Evolutionary conservation across 1,284 basidiomycete genomes (phyloP), one percentile per base, ranked within the genome.

Genomic region (Kwoniella shivajii): DNA sequence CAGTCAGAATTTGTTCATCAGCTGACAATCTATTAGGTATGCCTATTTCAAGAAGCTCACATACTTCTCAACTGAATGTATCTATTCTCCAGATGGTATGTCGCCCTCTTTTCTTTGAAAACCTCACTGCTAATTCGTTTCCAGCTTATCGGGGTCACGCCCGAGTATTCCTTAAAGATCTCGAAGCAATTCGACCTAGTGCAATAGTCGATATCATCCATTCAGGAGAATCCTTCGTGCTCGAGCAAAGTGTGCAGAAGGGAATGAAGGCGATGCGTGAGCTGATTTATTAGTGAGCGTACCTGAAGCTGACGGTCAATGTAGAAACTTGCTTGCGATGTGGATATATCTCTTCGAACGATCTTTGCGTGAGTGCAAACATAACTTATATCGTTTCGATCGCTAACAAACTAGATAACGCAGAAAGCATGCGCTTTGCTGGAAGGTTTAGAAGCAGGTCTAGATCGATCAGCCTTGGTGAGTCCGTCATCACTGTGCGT

Each of bases 61-160:
- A 71, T 99, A 99, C 78, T 98, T 98, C 78, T 97, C 93, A 1
- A 99, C 96, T 4, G 95, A 99, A 75, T 99, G 95, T 76, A 98
- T 98, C 69, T 99, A 99, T 78, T 96, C 93, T 3, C 96, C 96
- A 4, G 92, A 94, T 67, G 78, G 78, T 77, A 18, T 9, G 72
- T 66, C 11, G n/a, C 11, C 14, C 18, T n/a, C 6, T n/a, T n/a
- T n/a, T n/a, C n/a, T n/a, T n/a, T n/a, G n/a, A n/a, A n/a, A n/a
- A n/a, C n/a, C n/a, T n/a, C n/a, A n/a, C 31, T 4, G 18, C 24
- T 45, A 26, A 33, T 24, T 4, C 20, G 5, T 9, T 18, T 20
- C 20, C 20, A 67, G 96, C 95, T 2, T 99, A 99, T 75, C 88
- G 95, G 18, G 96, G 96, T 0, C 93, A 98, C 73, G 94, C 96